phyloP scores from a whole-genome alignment of 202 grass and related monocot genomes.

The Schoenoplectus tabernaemontani region DNA sequence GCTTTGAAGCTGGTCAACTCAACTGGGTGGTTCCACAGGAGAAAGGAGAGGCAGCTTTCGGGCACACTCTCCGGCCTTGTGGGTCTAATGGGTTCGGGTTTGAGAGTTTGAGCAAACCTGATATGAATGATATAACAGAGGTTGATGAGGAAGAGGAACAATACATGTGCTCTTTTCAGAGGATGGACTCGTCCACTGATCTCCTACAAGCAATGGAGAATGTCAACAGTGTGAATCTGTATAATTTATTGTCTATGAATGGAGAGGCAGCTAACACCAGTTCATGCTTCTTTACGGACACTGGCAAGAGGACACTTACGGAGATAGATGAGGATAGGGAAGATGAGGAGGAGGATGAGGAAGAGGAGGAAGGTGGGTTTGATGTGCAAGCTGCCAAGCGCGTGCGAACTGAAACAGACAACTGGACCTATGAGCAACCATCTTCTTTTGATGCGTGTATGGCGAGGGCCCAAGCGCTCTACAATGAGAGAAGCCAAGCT shows the following conservation, averaged over 20 bases:
- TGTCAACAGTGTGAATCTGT: constrained; percentile 39
- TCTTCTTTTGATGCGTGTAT: constrained; percentile 36
- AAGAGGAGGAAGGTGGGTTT: constrained; percentile 25
- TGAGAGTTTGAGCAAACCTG: constrained; percentile 72
- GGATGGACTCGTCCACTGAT: constrained; percentile 64
- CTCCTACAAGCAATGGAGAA: constrained; percentile 68
- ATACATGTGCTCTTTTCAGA: constrained; percentile 50
- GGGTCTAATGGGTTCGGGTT: constrained; percentile 42
- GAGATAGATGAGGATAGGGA: constrained; percentile 61
- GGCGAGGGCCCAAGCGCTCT: constrained; percentile 39
- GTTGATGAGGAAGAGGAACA: constrained; percentile 41
- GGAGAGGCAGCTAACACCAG: not conserved
- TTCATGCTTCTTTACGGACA: constrained; percentile 52
- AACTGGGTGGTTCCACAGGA: constrained; percentile 43
- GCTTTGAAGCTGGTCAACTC: constrained; percentile 39
- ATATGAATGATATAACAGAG: constrained; percentile 41
- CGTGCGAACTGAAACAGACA: constrained; percentile 47
- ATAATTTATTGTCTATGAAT: constrained; percentile 74
- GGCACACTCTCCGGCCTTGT: constrained; percentile 40
- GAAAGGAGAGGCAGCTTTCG: constrained; percentile 29
- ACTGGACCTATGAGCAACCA: constrained; percentile 28
- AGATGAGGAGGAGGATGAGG: constrained; percentile 49
- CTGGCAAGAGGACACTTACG: constrained; percentile 63
- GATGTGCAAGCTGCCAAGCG: constrained; percentile 8
- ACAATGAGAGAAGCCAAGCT: constrained; percentile 56